phyloP scores from a whole-genome alignment of 257 asterid genomes.

The Gynochthodes officinalis region DNA sequence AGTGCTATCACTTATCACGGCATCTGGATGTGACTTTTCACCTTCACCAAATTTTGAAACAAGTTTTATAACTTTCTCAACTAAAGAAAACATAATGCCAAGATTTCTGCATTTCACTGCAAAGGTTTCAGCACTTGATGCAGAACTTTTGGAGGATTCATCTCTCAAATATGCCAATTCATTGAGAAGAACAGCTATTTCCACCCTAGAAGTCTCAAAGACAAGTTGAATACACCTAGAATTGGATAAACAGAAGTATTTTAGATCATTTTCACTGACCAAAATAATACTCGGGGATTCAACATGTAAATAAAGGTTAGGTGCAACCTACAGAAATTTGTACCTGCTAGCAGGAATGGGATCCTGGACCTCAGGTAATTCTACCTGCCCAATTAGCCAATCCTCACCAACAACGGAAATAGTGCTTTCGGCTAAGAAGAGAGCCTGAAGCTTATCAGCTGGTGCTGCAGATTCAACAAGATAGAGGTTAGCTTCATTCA shows the following conservation, averaged over 20 bases:
- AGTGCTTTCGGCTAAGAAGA: conserved; percentile 62
- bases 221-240: conserved; percentile 82
- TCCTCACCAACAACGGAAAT: conserved; percentile 70
- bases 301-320: conserved; percentile 7
- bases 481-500: not conserved
- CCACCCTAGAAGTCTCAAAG: conserved; percentile 86
- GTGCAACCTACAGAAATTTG: conserved; percentile 14
- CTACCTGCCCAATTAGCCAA: conserved; percentile 62
- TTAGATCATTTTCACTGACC: not conserved
- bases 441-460: conserved; percentile 72
- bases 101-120: conserved; percentile 56
- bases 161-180: conserved; percentile 80
- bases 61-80: conserved; percentile 79
- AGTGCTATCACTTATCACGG: conserved; percentile 51
- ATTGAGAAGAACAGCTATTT: conserved; percentile 82
- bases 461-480: conserved; percentile 52
- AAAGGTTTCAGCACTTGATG: conserved; percentile 44
- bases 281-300: conserved; percentile 4
- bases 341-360: conserved; percentile 64
- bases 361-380: conserved; percentile 35
- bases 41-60: conserved; percentile 56
- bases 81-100: conserved; percentile 70
- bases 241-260: conserved; percentile 16
- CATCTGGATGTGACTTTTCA: conserved; percentile 42
- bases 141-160: conserved; percentile 52